phyloP scores from a whole-genome alignment of 78 protist species.

The Mastigamoeba balamuthi region DNA sequence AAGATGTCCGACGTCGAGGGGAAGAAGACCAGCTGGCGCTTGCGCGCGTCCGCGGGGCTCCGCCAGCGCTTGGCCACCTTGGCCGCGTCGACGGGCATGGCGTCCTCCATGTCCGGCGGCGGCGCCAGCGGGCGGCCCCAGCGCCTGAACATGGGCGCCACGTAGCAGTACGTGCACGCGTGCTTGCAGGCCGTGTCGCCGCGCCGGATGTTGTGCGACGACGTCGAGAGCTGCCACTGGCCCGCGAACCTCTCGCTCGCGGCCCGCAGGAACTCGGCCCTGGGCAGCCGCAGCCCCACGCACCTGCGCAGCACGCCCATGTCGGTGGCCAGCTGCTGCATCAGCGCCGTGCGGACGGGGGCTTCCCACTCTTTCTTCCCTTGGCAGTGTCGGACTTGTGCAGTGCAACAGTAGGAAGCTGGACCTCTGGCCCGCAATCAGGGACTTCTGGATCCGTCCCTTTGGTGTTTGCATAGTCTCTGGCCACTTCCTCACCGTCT shows the following conservation, averaged over 20 bases:
- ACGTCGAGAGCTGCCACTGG: not conserved
- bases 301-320: not conserved
- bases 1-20: not conserved
- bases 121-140: not conserved
- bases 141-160: not conserved
- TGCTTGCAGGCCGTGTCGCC: not conserved
- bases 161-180: not conserved
- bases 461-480: no score
- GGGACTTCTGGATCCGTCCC: no score
- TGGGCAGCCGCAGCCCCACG: not conserved
- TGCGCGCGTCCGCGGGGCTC: not conserved
- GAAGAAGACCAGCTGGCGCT: not conserved
- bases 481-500: no score
- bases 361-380: not conserved
- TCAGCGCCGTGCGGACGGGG: not conserved
- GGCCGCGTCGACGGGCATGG: not conserved
- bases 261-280: not conserved
- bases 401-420: no score
- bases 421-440: no score
- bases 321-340: not conserved
- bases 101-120: not conserved
- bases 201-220: not conserved
- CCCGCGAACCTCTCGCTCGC: not conserved
- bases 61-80: not conserved
- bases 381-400: no score